phyloP scores from a whole-genome alignment of 306 rosid genomes.

The Ormosia emarginata region DNA sequence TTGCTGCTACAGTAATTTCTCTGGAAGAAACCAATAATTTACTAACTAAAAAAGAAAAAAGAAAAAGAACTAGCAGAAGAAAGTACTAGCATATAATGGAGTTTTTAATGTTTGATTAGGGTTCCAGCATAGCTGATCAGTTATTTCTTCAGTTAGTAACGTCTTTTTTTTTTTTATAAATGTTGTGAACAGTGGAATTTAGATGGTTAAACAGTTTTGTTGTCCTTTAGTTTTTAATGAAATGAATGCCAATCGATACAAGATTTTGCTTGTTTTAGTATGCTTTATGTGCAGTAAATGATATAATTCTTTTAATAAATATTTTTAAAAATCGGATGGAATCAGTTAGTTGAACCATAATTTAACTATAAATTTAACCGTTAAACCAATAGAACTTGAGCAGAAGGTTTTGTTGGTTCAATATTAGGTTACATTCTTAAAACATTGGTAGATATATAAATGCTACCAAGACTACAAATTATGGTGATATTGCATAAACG shows the following conservation, averaged over 20 bases:
- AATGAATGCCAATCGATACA: background rate
- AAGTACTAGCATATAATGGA: background rate
- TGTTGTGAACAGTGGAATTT: background rate
- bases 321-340: too few relatives aligned
- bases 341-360: too few relatives aligned
- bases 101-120: background rate
- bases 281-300: background rate
- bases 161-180: background rate
- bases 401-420: too few relatives aligned
- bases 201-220: background rate
- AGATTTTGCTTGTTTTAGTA: background rate
- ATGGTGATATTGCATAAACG: background rate
- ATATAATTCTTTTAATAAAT: background rate
- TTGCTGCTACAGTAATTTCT: background rate
- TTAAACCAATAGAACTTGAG: too few relatives aligned
- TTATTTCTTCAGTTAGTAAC: background rate
- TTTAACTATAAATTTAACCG: too few relatives aligned
- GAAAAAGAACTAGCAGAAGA: background rate
- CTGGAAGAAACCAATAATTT: background rate
- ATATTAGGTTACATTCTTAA: too few relatives aligned
- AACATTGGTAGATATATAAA: background rate
- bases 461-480: background rate
- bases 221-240: background rate
- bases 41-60: background rate
- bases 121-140: background rate